phyloP scores from a whole-genome alignment of 148 eudicot species.

The Vaccinium vitisidaea region DNA sequence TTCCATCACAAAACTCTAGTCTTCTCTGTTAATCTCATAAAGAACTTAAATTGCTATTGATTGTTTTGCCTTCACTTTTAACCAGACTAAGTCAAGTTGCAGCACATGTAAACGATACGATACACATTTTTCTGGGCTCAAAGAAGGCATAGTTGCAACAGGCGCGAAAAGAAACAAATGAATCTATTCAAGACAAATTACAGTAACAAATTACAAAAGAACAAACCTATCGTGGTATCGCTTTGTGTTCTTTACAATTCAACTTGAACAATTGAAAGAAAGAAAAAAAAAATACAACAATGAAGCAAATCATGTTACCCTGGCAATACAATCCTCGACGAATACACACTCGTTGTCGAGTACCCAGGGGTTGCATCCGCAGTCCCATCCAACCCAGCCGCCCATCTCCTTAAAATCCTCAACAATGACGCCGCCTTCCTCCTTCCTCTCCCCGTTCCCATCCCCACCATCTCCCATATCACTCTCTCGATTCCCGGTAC shows the following conservation, averaged over 20 bases:
- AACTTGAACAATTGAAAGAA: neutral
- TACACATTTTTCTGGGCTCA: neutral
- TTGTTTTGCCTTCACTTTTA: neutral
- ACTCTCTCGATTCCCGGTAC: constrained; percentile 57
- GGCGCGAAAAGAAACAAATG: neutral
- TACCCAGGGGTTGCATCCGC: constrained; percentile 28
- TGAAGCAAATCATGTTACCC: constrained; percentile 16
- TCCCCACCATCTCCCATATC: constrained; percentile 84
- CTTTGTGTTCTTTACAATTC: constrained; percentile 14
- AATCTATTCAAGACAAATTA: neutral
- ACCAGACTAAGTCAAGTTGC: neutral
- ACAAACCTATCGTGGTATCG: neutral
- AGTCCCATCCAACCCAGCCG: constrained; percentile 57
- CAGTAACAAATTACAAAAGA: neutral
- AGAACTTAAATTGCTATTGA: too few species aligned
- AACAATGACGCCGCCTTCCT: constrained; percentile 79
- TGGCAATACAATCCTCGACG: constrained; percentile 40
- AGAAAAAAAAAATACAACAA: neutral
- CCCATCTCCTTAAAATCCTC: constrained; percentile 87
- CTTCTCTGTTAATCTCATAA: neutral
- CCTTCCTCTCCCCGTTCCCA: constrained; percentile 63
- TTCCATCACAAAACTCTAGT: neutral
- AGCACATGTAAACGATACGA: neutral
- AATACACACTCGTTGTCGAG: constrained; percentile 28
- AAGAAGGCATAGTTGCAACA: neutral